Evolutionary conservation across 495 filamentous ascomycete species (phyloP), one percentile per base, ranked within the genome.

Genomic region (Talaromyces wortmannii): DNA sequence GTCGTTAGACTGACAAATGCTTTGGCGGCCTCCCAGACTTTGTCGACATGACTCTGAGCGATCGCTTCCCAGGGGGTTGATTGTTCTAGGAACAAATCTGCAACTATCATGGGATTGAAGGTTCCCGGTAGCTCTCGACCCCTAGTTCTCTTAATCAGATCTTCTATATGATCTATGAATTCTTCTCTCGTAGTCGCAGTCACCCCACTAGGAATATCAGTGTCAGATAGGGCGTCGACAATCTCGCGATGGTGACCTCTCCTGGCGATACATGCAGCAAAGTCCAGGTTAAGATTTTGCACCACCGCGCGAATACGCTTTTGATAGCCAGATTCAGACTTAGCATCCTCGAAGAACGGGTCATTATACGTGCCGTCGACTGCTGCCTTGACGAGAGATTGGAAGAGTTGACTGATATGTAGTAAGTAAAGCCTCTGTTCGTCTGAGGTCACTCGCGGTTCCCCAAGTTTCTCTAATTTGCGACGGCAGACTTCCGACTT

Each of bases 271-370:
- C n/a, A n/a, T n/a, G n/a, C n/a, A n/a, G 81, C 70, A 52, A 88
- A 89, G 0, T 75, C 61, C 33, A 59, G 52, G 55, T 82, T 82
- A 31, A 77, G 61, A 32, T 82, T 79, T 48, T 88, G 83, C 6
- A 86, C 66, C 1, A 82, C 67, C 0, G 84, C 83, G 16, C 86
- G 78, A 16, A 88, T 65, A 15, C 84, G 78, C 55, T 81, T 82
- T 13, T 52, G 36, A 6, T 6, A 10, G 12, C 75, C 78, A 18
- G 53, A 31, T 0, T 64, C 43, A 0, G 68, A 61, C 33, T 69
- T 58, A 5, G 70, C 70, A 55, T 75, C 66, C 1, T 63, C 68
- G 57, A 88, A 88, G 61, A 87, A 87, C 0, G 57, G 32, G 45
- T 80, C 63, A 52, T 67, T 72, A 57, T 88, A 89, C 4, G 69